phyloP scores from a whole-genome alignment of 208 protist genomes.

The Herpetomonas muscarum region DNA sequence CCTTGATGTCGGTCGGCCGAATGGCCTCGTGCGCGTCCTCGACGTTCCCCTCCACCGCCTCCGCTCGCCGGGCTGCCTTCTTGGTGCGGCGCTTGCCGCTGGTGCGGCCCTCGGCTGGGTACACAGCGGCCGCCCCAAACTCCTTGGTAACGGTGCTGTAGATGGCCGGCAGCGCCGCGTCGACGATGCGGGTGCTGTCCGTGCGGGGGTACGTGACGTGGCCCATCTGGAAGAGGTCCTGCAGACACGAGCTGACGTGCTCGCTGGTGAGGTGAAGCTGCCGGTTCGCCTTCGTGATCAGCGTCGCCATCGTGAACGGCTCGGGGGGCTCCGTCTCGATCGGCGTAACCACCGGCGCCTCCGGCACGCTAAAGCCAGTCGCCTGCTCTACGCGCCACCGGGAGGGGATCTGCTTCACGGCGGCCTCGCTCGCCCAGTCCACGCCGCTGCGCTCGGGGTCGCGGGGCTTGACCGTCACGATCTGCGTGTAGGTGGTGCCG shows the following conservation, averaged over 20 bases:
- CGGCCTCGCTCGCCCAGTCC: slow-evolving; percentile 31
- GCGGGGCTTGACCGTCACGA: slow-evolving; percentile 30
- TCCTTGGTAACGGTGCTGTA: slow-evolving; percentile 97
- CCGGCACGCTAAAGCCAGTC: slow-evolving; percentile 19
- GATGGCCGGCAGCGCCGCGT: slow-evolving; percentile 96
- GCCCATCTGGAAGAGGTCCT: slow-evolving; percentile 89
- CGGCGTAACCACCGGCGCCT: slow-evolving; percentile 24
- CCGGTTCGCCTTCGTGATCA: slow-evolving; percentile 82
- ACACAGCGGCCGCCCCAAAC: slow-evolving; percentile 94
- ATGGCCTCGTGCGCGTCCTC: slow-evolving; percentile 92
- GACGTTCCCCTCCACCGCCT: slow-evolving; percentile 46
- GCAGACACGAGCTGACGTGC: slow-evolving; percentile 65
- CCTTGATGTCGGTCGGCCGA: slow-evolving; percentile 79
- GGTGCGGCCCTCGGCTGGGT: slow-evolving; percentile 49
- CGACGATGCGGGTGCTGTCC: slow-evolving; percentile 86
- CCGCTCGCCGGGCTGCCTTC: slow-evolving; percentile 47
- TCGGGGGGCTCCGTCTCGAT: slow-evolving; percentile 46
- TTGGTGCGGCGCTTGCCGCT: slow-evolving; percentile 86
- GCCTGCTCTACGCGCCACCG: slow-evolving; percentile 30
- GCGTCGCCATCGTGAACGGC: slow-evolving; percentile 87
- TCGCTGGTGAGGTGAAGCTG: slow-evolving; percentile 81
- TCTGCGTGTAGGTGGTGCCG: slow-evolving; percentile 46
- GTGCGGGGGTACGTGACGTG: slow-evolving; percentile 90
- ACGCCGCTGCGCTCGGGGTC: slow-evolving; percentile 13
- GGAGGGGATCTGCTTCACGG: slow-evolving; percentile 15